These are phyloP conservation scores for Drechslera avenae DNA, from an alignment of 2,329 filamentous ascomycete species.

Conservation along the genomic window DNA sequence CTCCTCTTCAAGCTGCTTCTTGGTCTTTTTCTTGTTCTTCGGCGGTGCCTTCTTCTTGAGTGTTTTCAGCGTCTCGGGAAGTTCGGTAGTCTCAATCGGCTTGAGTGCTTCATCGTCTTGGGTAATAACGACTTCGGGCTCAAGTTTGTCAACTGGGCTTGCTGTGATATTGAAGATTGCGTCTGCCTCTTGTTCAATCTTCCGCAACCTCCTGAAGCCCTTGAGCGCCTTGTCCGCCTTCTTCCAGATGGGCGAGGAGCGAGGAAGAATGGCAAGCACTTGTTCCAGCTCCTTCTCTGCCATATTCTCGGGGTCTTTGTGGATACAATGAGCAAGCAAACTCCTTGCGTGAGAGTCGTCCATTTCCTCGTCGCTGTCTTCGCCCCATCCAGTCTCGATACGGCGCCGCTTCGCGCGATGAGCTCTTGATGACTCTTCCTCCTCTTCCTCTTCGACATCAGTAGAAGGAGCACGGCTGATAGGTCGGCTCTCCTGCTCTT, in stretches of 20 bases:
- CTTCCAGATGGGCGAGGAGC: slow-evolving; percentile 72
- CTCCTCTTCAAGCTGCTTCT: slow-evolving; percentile 73
- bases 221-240: slow-evolving; percentile 66
- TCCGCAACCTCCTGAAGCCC: slow-evolving; percentile 66
- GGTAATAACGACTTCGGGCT: slow-evolving; percentile 41
- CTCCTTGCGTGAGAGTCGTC: slow-evolving; percentile 54
- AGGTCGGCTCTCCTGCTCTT: slow-evolving; percentile 82
- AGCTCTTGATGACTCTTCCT: slow-evolving; percentile 54
- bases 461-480: slow-evolving; percentile 68
- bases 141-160: slow-evolving; percentile 51
- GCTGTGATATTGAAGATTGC: slow-evolving; percentile 63
- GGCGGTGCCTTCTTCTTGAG: slow-evolving; percentile 47
- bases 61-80: slow-evolving; percentile 32
- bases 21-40: slow-evolving; percentile 75
- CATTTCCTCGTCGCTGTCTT: slow-evolving; percentile 56
- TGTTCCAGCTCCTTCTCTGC: slow-evolving; percentile 66
- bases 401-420: slow-evolving; percentile 54
- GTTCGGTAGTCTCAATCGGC: slow-evolving; percentile 46
- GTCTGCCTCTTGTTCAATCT: slow-evolving; percentile 83
- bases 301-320: slow-evolving; percentile 72
- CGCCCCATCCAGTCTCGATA: slow-evolving; percentile 52
- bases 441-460: slow-evolving; percentile 56
- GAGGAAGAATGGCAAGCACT: slow-evolving; percentile 59
- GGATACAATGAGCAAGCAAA: slow-evolving; percentile 55
- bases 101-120: slow-evolving; percentile 53